Percentiles rank a stretch among this genome's conserved stretches.
Evolutionary conservation across 140 eudicot genomes (phyloP).

Genomic region (Cichorium intybus): DNA sequence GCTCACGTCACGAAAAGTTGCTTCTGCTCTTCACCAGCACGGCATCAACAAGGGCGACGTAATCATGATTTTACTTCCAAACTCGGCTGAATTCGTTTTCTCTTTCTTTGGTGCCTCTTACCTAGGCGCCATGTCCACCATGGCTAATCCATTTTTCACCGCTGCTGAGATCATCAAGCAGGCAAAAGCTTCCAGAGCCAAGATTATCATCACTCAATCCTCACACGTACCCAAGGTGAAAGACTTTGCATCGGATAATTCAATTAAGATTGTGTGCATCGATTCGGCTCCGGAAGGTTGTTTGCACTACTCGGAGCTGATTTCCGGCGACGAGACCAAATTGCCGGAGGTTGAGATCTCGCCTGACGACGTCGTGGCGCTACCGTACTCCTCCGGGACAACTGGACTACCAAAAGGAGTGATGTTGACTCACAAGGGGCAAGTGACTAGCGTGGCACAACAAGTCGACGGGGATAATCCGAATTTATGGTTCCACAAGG

Average conservation of each 20-base stretch:
- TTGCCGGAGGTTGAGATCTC: slow-evolving; percentile 59
- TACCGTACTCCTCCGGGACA: slow-evolving; percentile 95
- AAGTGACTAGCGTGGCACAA: slow-evolving; percentile 87
- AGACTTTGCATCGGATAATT: slow-evolving; percentile 43
- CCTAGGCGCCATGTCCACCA: slow-evolving; percentile 75
- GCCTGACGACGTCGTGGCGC: slow-evolving; percentile 84
- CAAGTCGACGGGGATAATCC: slow-evolving; percentile 99
- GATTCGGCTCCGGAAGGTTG: slow-evolving; percentile 66
- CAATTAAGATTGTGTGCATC: slow-evolving; percentile 41
- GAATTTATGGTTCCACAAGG: slow-evolving; percentile 65
- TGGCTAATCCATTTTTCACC: slow-evolving; percentile 90
- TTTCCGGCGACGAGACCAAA: slow-evolving; percentile 40
- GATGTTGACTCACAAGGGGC: slow-evolving; percentile 95
- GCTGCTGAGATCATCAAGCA: slow-evolving; percentile 71
- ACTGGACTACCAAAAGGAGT: slow-evolving; percentile 97
- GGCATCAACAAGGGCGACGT: slow-evolving; percentile 62
- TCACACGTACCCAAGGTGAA: slow-evolving; percentile 58
- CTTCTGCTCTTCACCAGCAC: slow-evolving; percentile 47
- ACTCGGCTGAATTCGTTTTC: slow-evolving; percentile 72
- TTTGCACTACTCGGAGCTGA: slow-evolving; percentile 47
- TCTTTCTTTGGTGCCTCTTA: slow-evolving; percentile 86
- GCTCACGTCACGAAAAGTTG: slow-evolving; percentile 53
- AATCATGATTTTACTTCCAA: slow-evolving; percentile 81
- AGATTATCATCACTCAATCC: slow-evolving; percentile 61
- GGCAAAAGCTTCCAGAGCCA: slow-evolving; percentile 66